Evolutionary conservation across 2,329 filamentous ascomycete species (phyloP), one percentile per base, ranked within the genome.

Genomic region (Fusarium sp.): DNA sequence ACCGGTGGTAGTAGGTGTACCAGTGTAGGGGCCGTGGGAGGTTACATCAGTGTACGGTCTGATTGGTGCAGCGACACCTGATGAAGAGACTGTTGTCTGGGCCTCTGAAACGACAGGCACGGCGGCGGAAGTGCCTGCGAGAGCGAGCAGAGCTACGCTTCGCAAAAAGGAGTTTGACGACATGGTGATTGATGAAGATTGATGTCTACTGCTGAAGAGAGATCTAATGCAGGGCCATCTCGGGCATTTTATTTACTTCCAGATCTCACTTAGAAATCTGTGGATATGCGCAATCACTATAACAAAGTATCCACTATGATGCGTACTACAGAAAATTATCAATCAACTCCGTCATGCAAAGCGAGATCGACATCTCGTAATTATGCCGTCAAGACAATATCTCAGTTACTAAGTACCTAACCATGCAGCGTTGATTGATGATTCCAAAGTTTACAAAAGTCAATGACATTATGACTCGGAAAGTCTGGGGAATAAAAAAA

Each of bases 1-100:
- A 6, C 92, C 92, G 0, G 88, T 93, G 0, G 88, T 91, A 0
- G 90, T 92, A 0, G 84, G 78, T 1, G 85, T 85, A 4, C 92
- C 92, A 4, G 80, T 87, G 77, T 84, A 95, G 0, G 91, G 85
- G 1, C 91, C 91, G 76, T 95, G 91, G 7, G 85, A 88, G 4
- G 89, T 91, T 7, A 88, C 82, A 30, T 91, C 86, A 39, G 84
- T 87, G 16, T 84, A 78, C 7, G 80, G 74, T n/a, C 81, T 76
- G 0, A 62, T 59, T 3, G 76, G 53, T 0, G 70, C 66, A 0
- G 77, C 79, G 2, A 76, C 39, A 2, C 77, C 72, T 6, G 65
- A 71, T 1, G 79, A 79, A 3, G 74, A 73, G 23, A 80, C 51
- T 0, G 80, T 82, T 0, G 80, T 82, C 31, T 77, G 74, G 0